Evolutionary conservation across 2,329 filamentous ascomycete species (phyloP), one percentile per base, ranked within the genome.

Genomic region (Chaetomiaceae sp.): DNA sequence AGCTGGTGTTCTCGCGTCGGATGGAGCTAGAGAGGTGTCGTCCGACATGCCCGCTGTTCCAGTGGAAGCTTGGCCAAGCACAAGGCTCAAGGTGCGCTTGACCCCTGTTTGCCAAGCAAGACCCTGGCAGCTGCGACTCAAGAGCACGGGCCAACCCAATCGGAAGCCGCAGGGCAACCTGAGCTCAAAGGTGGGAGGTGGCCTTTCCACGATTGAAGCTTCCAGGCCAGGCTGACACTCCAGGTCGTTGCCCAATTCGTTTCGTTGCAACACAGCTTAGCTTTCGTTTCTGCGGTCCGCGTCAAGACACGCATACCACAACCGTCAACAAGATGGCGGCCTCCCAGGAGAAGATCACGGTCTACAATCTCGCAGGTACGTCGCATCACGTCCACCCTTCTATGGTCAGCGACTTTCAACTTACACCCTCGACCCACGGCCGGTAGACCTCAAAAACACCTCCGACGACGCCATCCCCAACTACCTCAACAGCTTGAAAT

Each of bases 391-490:
- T n/a, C n/a, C n/a, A n/a, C n/a, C n/a, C n/a, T n/a, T n/a, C n/a
- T n/a, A n/a, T n/a, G n/a, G n/a, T n/a, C n/a, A n/a, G n/a, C n/a
- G n/a, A n/a, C n/a, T n/a, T n/a, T n/a, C n/a, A n/a, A n/a, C n/a
- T 39, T 35, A 47, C 40, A 36, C 20, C 35, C 35, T n/a, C n/a
- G n/a, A n/a, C n/a, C n/a, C n/a, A n/a, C 30, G 37, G 47, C 14
- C 32, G 24, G 18, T 47, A 95, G 93, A 97, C 65, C 84, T 98
- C 54, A 97, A 97, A 69, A 95, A 93, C 71, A 94, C 90, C 32
- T 88, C 87, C 56, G 93, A 98, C 71, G 93, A 98, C 69, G 88
- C 90, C 47, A 83, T 98, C 50, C 82, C 86, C 49, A 89, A 93
- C 69, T 97, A 97, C 72, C 82, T 98, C 53, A 91, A 88, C 68